Base-by-base conservation (phyloP, 352 stramenopile genomes). In the Sclerospora graminicola region DNA sequence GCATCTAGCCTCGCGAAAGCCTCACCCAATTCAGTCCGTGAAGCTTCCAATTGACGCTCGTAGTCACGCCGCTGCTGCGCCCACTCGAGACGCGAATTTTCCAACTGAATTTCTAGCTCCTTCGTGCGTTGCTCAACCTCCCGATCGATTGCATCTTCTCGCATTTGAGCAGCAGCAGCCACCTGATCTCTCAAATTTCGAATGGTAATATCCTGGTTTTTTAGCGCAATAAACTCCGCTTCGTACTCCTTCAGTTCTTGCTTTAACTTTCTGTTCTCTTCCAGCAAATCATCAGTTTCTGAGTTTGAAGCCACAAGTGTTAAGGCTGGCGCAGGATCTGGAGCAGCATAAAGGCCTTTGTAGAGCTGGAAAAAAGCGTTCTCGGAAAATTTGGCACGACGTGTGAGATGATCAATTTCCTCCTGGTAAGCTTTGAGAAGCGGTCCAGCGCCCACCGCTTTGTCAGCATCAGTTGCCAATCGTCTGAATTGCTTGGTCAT, bases 141-240 rank as follows among this genome's bases (percentile, higher is more conserved):
- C 28, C 74, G 42, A 24, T 89, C 63, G 11, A 94, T 43, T 2
- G 63, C 45, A 18, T 78, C 61, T 1, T 93, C 83, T 39, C 75
- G 72, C 28, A 82, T 72, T 19, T 72, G 57, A 33, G 94, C 67
- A 31, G 96, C 74, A 26, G 82, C 66, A 30, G 57, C 62, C 38
- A 98, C 72, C 38, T 95, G 78, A 32, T 82, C 79, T 45, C 98
- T 87, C n/a, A 98, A 69, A 35, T 95, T 96, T 2, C 89, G 82
- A 62, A 98, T 98, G 28, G 91, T 97, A 50, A 98, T 97, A 41
- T 97, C 91, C 58, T 98, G 91, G 65, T 98, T 97, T 67, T 97
- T 97, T 0, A 98, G 65, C 35, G 65, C 79, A 2, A 82, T 77
- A 58, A 98, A 98, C 54, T 98, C 94, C 11, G 88, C 65, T 63